Evolutionary conservation across 768 basidiomycete species (phyloP), one percentile per base, ranked within the genome.

Genomic region (Podaxis rugospora): DNA sequence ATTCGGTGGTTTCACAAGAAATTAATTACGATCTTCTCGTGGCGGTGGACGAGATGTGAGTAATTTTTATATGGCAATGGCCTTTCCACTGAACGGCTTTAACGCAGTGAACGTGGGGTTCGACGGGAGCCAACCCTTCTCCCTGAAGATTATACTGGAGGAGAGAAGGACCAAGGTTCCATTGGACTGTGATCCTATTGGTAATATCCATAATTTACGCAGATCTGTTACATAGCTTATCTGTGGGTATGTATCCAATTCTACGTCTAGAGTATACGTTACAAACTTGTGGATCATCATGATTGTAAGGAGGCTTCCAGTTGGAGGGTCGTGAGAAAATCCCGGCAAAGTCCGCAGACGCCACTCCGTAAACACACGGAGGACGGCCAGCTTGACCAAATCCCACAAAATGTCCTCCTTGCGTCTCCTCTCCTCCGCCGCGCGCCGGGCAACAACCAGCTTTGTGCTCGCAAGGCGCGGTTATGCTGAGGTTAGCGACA

Each of bases 21-120:
- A 93, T 98, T 69, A 97, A 95, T 69, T 97, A 95, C 70, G 97
- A 99, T 74, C 81, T 99, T 27, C 79, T 97, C 70, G 80, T 86
- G 49, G 92, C 93, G 1, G 76, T 97, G 5, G 95, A 98, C 69
- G 90, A 93, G 72, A 90, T 98, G 92, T 97, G 73, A 71, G 93
- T 81, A 2, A 44, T 13, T 28, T 53, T 28, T 18, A 16, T 1
- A 6, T 53, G 10, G 47, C 16, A 42, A 44, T 14, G 23, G 35
- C 18, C 7, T 13, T 5, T n/a, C 39, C 3, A 21, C 13, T 47
- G 44, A n/a, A 56, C 58, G 14, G 42, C 1, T 44, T 59, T 42
- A 50, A 49, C 46, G n/a, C 65, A 92, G 89, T 62, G 89, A 90
- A 70, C 81, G 86, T 16, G 89, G 90, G n/a, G 75, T 83, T 11